These are phyloP conservation scores for Rhododendron ovatum DNA, from an alignment of 148 eudicot genomes.

Conservation along the genomic window DNA sequence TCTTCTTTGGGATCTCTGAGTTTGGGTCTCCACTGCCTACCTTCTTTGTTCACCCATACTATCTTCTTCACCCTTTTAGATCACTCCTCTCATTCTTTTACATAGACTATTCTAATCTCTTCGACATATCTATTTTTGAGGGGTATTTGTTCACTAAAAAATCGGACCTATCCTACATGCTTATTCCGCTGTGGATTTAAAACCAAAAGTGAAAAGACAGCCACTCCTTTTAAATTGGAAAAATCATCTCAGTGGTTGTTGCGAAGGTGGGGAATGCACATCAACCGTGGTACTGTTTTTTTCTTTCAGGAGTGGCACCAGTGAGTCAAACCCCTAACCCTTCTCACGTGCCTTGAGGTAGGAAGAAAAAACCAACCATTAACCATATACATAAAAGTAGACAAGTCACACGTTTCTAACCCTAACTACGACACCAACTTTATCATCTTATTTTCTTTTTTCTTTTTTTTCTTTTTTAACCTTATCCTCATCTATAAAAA, in stretches of 20 bases:
- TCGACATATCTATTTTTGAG: too few relatives aligned
- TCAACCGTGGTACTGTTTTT: background rate
- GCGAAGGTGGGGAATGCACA: background rate
- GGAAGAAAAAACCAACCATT: background rate
- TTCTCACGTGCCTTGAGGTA: background rate
- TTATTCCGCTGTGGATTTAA: too few relatives aligned
- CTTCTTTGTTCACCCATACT: too few relatives aligned
- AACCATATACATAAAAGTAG: background rate
- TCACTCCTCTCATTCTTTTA: too few relatives aligned
- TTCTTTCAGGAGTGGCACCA: background rate
- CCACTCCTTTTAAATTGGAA: too few relatives aligned
- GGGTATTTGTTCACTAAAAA: too few relatives aligned
- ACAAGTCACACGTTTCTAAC: background rate
- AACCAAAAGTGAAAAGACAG: too few relatives aligned
- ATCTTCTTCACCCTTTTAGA: too few relatives aligned
- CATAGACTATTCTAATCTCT: too few relatives aligned
- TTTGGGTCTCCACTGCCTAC: too few relatives aligned
- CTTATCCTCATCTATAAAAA: constrained; percentile 4
- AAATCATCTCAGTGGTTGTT: background rate
- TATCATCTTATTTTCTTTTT: background rate
- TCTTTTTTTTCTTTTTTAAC: background rate
- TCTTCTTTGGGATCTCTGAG: too few relatives aligned
- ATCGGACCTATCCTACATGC: too few relatives aligned
- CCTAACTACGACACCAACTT: background rate
- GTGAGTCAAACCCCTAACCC: background rate